A percentile compares a stretch with the other conserved stretches of the same genome.
phyloP scores from a whole-genome alignment of 495 filamentous ascomycete species.

The Penicillium canescens region DNA sequence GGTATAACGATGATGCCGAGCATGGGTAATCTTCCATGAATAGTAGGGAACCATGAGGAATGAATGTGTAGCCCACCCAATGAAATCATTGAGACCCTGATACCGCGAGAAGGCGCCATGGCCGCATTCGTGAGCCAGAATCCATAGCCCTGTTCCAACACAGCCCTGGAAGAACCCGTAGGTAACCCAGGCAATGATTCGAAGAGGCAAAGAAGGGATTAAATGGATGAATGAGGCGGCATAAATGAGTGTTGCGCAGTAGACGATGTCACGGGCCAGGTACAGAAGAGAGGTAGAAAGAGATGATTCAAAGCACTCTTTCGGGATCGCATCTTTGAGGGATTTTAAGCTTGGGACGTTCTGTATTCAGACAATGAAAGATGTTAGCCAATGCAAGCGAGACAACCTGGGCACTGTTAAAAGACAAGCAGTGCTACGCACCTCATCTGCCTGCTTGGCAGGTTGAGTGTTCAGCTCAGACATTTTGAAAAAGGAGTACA shows the following conservation, averaged over 20 bases:
- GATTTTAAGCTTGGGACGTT: constrained; percentile 2
- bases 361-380: neutral
- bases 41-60: constrained; percentile 69
- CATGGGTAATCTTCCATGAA: constrained; percentile 75
- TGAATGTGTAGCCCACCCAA: constrained; percentile 68
- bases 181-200: constrained; percentile 18
- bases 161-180: constrained; percentile 28
- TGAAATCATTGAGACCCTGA: constrained; percentile 61
- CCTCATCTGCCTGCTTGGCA: constrained; percentile 4
- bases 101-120: constrained; percentile 68
- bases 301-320: constrained; percentile 29
- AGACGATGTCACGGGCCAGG: constrained; percentile 17
- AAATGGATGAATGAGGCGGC: constrained; percentile 24
- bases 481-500: neutral
- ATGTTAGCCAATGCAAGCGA: too few relatives aligned
- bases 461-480: neutral
- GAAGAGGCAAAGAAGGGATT: constrained; percentile 19
- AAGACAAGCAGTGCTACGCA: neutral
- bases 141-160: constrained; percentile 29
- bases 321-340: constrained; percentile 19
- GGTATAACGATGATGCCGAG: constrained; percentile 68
- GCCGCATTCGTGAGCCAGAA: constrained; percentile 29
- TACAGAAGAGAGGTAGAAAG: constrained; percentile 16
- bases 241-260: constrained; percentile 22
- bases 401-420: too few relatives aligned